A percentile compares a stretch with the other conserved stretches of the same genome.
These are phyloP conservation scores for Carallia pectinifolia DNA, from an alignment of 345 rosid species.

Conservation along the genomic window DNA sequence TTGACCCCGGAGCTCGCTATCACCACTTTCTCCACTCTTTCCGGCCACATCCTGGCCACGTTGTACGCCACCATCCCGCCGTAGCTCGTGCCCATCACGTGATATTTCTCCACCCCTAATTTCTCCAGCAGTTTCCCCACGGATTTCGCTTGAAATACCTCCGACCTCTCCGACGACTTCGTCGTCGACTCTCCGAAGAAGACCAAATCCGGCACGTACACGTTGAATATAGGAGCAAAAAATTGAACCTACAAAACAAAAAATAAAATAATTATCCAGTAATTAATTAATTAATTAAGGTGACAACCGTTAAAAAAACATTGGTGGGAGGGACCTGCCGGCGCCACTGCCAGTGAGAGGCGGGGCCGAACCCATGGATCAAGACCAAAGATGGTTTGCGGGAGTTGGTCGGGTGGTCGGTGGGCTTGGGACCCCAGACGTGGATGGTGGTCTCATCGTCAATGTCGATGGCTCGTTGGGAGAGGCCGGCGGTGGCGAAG, in stretches of 20 bases:
- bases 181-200: conserved; percentile 73
- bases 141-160: conserved; percentile 67
- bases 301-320: too few species aligned
- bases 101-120: conserved; percentile 44
- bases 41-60: conserved; percentile 67
- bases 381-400: conserved; percentile 54
- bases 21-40: conserved; percentile 75
- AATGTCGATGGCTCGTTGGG: conserved; percentile 39
- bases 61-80: conserved; percentile 91
- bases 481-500: conserved; percentile 59
- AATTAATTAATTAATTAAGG: too few species aligned
- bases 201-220: conserved; percentile 75
- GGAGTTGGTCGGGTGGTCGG: not conserved
- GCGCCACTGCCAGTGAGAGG: conserved; percentile 80
- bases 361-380: conserved; percentile 88
- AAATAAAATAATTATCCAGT: not conserved
- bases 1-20: conserved; percentile 79
- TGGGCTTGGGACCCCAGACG: conserved; percentile 62
- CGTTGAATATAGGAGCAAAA: conserved; percentile 43
- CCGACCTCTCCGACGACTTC: conserved; percentile 54
- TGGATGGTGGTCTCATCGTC: conserved; percentile 59
- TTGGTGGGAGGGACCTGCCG: conserved; percentile 28
- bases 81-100: conserved; percentile 77
- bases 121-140: conserved; percentile 55
- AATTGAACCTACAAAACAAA: conserved; percentile 42